phyloP scores from a whole-genome alignment of 2,329 filamentous ascomycete species.

The Fusarium sacchari region DNA sequence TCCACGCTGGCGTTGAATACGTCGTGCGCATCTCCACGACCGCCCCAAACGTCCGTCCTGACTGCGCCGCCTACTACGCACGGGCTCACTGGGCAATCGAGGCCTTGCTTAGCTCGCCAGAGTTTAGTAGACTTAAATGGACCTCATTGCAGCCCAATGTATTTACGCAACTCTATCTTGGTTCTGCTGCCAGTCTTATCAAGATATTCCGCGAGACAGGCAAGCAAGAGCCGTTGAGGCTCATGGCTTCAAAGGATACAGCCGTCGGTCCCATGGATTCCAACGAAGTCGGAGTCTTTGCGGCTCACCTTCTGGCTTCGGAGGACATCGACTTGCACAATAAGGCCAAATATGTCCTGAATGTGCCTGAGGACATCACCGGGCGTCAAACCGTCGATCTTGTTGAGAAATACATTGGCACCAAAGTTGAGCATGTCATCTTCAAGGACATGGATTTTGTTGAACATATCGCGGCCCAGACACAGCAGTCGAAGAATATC shows the following conservation, averaged over 20 bases:
- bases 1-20: fast-evolving
- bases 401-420: neutral
- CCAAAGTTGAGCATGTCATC: neutral
- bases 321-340: fast-evolving
- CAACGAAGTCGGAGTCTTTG: neutral
- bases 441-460: neutral
- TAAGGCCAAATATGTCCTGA: neutral
- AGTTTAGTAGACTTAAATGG: neutral
- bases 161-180: neutral
- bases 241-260: neutral
- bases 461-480: neutral
- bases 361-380: neutral
- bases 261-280: neutral
- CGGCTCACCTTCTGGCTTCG: fast-evolving
- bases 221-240: neutral
- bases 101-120: neutral
- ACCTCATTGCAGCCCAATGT: neutral
- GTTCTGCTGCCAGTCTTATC: fast-evolving
- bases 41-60: neutral
- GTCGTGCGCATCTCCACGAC: neutral
- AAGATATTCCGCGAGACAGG: neutral
- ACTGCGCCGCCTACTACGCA: neutral
- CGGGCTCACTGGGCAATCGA: neutral
- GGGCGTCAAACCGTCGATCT: neutral
- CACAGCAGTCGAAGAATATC: neutral